phyloP scores from a whole-genome alignment of 108 stramenopile species.

The Stephanodiscus triporus region DNA sequence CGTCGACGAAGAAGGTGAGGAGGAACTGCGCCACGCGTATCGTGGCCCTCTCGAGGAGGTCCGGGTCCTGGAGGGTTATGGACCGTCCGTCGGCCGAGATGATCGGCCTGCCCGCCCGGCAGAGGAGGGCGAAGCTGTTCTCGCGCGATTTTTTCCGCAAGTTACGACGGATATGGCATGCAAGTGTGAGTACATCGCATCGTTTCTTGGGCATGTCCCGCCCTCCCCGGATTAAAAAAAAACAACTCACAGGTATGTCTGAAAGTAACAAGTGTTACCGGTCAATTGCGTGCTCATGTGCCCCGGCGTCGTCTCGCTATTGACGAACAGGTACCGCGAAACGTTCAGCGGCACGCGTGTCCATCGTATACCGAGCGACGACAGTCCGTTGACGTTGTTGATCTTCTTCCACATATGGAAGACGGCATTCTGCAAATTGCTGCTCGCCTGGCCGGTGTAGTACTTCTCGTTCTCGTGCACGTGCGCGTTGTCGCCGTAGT shows the following conservation, averaged over 20 bases:
- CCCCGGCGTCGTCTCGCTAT: slow-evolving; percentile 10
- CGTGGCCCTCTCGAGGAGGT: slow-evolving; percentile 43
- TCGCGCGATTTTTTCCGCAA: background rate
- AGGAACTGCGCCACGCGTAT: slow-evolving; percentile 50
- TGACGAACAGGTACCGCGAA: slow-evolving; percentile 50
- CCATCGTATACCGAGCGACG: slow-evolving; percentile 17
- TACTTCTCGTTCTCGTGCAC: slow-evolving; percentile 58
- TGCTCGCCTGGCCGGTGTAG: slow-evolving; percentile 37
- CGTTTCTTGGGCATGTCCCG: background rate
- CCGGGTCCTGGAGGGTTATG: slow-evolving; percentile 34
- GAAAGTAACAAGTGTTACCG: slow-evolving; percentile 62
- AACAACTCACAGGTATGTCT: slow-evolving; percentile 48
- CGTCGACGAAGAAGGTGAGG: slow-evolving; percentile 57
- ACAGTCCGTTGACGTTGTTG: slow-evolving; percentile 23
- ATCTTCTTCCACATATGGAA: slow-evolving; percentile 51
- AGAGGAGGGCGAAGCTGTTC: slow-evolving; percentile 49
- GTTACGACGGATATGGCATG: background rate
- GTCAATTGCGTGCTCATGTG: slow-evolving; percentile 57
- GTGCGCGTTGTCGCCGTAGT: slow-evolving; percentile 57
- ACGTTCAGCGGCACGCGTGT: slow-evolving; percentile 33
- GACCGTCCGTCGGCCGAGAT: slow-evolving; percentile 26
- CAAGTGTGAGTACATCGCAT: background rate
- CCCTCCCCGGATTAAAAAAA: background rate
- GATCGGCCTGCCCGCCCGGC: slow-evolving; percentile 50
- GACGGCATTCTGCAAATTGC: slow-evolving; percentile 32